A percentile compares a stretch with the other conserved stretches of the same genome.
These are phyloP conservation scores for Colletotrichum sojae DNA, from an alignment of 2,329 filamentous ascomycete species.

Conservation along the genomic window DNA sequence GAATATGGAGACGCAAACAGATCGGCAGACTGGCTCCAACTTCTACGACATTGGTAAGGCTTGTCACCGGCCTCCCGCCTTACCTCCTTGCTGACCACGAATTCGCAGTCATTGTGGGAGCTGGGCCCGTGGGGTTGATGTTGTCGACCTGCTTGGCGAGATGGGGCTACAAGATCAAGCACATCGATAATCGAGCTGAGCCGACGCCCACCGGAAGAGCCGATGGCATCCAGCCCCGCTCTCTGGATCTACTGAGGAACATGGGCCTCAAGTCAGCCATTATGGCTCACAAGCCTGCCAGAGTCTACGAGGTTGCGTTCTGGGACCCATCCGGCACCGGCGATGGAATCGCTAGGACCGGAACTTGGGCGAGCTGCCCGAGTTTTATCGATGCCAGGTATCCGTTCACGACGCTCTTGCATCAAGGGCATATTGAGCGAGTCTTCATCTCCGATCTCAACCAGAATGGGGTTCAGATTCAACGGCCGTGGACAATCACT, in stretches of 20 bases:
- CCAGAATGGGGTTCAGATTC: constrained; percentile 72
- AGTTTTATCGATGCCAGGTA: constrained; percentile 83
- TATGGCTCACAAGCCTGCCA: constrained; percentile 89
- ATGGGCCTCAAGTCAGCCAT: constrained; percentile 91
- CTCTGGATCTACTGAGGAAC: constrained; percentile 87
- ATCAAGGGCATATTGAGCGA: constrained; percentile 80
- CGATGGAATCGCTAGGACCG: constrained; percentile 74
- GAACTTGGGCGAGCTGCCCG: constrained; percentile 89
- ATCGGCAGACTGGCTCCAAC: constrained; percentile 29
- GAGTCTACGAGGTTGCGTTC: constrained; percentile 84
- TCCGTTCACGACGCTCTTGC: constrained; percentile 78
- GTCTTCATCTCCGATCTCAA: constrained; percentile 77
- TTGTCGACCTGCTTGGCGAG: constrained; percentile 89
- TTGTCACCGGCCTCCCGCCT: neutral
- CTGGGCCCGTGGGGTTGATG: constrained; percentile 89
- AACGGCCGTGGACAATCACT: constrained; percentile 76
- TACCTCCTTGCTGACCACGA: constrained; percentile 34
- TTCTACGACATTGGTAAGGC: constrained; percentile 62
- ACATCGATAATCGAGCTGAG: constrained; percentile 91
- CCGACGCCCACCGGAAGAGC: constrained; percentile 89
- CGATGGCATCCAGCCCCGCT: constrained; percentile 92
- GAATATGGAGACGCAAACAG: constrained; percentile 35
- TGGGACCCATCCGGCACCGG: constrained; percentile 75
- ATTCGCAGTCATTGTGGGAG: constrained; percentile 83
- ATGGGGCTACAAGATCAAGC: constrained; percentile 96